phyloP scores from a whole-genome alignment of 176 grass and related monocot genomes.

The Musa itinerans region DNA sequence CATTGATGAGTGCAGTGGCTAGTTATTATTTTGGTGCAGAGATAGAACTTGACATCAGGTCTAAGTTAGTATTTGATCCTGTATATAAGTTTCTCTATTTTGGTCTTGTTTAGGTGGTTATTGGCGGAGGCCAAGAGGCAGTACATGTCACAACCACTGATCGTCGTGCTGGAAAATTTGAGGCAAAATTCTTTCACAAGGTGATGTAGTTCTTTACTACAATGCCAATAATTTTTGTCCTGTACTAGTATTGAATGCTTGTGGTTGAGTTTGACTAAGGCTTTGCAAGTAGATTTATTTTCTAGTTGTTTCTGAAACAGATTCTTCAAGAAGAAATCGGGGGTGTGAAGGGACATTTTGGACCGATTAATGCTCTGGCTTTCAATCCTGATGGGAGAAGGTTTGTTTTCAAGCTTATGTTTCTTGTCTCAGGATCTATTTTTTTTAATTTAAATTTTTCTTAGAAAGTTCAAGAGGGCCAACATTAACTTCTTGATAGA shows the following conservation, averaged over 20 bases:
- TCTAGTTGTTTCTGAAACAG: slow-evolving; percentile 17
- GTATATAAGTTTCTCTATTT: background rate
- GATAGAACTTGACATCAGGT: background rate
- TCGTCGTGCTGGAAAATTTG: slow-evolving; percentile 74
- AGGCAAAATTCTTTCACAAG: slow-evolving; percentile 92
- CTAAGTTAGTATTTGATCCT: background rate
- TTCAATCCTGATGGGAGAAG: slow-evolving; percentile 93
- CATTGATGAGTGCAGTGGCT: background rate
- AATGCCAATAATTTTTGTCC: background rate
- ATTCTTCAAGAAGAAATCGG: slow-evolving; percentile 95
- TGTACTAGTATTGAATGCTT: background rate
- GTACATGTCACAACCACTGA: slow-evolving; percentile 79
- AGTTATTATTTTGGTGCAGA: background rate
- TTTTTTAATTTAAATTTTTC: background rate
- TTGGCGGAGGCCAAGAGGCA: slow-evolving; percentile 76
- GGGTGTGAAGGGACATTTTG: slow-evolving; percentile 94
- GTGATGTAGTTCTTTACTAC: slow-evolving; percentile 7
- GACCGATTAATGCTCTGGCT: slow-evolving; percentile 79
- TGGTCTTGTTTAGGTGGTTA: slow-evolving; percentile 56
- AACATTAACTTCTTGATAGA: background rate
- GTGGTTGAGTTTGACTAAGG: background rate
- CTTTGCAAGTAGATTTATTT: slow-evolving; percentile 2
- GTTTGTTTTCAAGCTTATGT: slow-evolving; percentile 19
- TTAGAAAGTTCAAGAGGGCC: background rate
- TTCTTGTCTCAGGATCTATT: background rate